These are phyloP conservation scores for Astrocystis sublimbata DNA, from an alignment of 495 filamentous ascomycete genomes.

Conservation along the genomic window DNA sequence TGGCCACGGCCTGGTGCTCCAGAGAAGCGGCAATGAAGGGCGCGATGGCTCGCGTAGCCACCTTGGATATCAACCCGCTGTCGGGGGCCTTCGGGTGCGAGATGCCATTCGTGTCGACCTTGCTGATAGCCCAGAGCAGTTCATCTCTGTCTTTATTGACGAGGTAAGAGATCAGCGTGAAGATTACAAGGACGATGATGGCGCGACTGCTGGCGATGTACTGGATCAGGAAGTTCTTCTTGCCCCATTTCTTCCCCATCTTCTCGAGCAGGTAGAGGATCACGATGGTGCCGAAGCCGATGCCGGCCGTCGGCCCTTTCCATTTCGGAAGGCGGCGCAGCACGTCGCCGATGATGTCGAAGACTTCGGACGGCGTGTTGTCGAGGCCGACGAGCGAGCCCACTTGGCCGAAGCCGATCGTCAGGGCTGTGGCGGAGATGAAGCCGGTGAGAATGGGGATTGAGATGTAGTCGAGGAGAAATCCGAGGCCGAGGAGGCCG, in stretches of 20 bases:
- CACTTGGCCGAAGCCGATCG: constrained; percentile 51
- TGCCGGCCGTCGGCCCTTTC: constrained; percentile 45
- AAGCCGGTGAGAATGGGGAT: constrained; percentile 52
- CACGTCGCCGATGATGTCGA: constrained; percentile 45
- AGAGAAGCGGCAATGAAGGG: constrained; percentile 48
- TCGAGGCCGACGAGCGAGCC: constrained; percentile 46
- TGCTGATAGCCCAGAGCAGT: constrained; percentile 42
- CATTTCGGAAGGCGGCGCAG: constrained; percentile 41
- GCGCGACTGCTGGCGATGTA: constrained; percentile 48
- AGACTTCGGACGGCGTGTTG: constrained; percentile 41
- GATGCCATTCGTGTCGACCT: constrained; percentile 47
- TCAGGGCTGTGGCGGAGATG: constrained; percentile 53
- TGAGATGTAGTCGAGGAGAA: constrained; percentile 54
- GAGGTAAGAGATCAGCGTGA: constrained; percentile 49
- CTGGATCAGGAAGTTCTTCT: constrained; percentile 43
- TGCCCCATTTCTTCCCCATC: constrained; percentile 48
- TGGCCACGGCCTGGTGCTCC: constrained; percentile 52
- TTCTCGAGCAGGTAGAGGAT: constrained; percentile 47
- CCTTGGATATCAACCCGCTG: constrained; percentile 37
- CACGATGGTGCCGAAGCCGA: constrained; percentile 49
- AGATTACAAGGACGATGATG: constrained; percentile 48
- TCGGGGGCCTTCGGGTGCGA: constrained; percentile 39
- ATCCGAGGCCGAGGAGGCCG: constrained; percentile 53
- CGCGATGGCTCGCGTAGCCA: constrained; percentile 41
- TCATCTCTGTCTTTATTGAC: constrained; percentile 46